These are phyloP conservation scores for Ceratocystis papillata DNA, from an alignment of 2,329 filamentous ascomycete genomes.

Conservation along the genomic window DNA sequence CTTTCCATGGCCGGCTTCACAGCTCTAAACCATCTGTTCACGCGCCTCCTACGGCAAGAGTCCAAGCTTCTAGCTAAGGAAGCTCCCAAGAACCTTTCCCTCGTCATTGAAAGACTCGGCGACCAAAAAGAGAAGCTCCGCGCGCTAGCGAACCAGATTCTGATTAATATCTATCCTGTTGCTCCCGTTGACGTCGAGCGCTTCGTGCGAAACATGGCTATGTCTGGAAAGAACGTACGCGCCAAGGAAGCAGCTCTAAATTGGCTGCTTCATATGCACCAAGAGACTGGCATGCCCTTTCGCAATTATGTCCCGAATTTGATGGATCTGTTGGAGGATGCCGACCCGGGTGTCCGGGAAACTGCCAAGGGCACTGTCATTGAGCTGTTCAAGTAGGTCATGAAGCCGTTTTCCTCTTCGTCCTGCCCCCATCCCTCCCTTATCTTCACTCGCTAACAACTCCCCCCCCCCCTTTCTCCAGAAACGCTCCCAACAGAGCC, in stretches of 20 bases:
- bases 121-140: slow-evolving; percentile 82
- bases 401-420: no score
- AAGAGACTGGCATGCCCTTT: slow-evolving; percentile 68
- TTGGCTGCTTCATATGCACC: slow-evolving; percentile 79
- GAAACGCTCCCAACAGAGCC: slow-evolving; percentile 66
- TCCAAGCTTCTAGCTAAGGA: slow-evolving; percentile 61
- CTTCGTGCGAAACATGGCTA: slow-evolving; percentile 63
- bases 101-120: slow-evolving; percentile 74
- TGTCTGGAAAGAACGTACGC: slow-evolving; percentile 68
- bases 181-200: slow-evolving; percentile 66
- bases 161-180: slow-evolving; percentile 65
- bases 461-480: slow-evolving; percentile 29
- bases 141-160: slow-evolving; percentile 58
- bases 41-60: slow-evolving; percentile 75
- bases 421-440: no score
- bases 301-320: slow-evolving; percentile 70
- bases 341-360: slow-evolving; percentile 78
- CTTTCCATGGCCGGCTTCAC: slow-evolving; percentile 78
- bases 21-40: slow-evolving; percentile 75
- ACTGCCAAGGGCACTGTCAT: slow-evolving; percentile 73
- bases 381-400: slow-evolving; percentile 64
- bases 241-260: slow-evolving; percentile 76
- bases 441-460: slow-evolving; percentile 12
- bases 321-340: slow-evolving; percentile 81
- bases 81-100: slow-evolving; percentile 57